Percentiles rank a stretch among this genome's conserved stretches.
These are phyloP conservation scores for Litchi chinensis DNA, from an alignment of 345 rosid genomes.

Conservation along the genomic window DNA sequence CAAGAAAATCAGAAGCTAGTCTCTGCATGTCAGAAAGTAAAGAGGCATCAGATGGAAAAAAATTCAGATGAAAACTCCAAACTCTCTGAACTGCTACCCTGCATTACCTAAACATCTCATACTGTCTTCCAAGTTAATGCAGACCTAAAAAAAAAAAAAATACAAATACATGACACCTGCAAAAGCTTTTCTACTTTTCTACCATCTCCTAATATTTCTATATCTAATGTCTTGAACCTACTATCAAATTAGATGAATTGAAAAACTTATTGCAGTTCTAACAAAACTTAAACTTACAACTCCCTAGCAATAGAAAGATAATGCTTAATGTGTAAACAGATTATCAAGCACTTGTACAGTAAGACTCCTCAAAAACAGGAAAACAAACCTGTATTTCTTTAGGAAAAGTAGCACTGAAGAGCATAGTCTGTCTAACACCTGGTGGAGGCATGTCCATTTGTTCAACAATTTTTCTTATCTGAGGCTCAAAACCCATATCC, in stretches of 20 bases:
- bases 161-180: neutral
- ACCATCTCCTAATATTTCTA: neutral
- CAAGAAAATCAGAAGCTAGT: conserved; percentile 90
- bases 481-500: conserved; percentile 99
- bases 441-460: conserved; percentile 96
- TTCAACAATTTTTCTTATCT: conserved; percentile 93
- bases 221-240: neutral
- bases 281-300: neutral
- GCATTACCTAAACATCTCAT: neutral
- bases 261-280: neutral
- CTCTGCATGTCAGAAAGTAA: conserved; percentile 58
- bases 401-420: conserved; percentile 98
- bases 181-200: no score
- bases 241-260: neutral
- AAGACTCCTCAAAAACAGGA: neutral
- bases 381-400: conserved; percentile 86
- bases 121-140: neutral
- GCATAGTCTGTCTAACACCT: conserved; percentile 87
- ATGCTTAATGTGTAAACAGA: neutral
- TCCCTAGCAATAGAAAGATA: neutral
- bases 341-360: neutral
- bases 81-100: neutral
- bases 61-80: neutral
- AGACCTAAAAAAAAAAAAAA: neutral
- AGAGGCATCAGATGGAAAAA: conserved; percentile 6